Conservation (phyloP, 2,329 filamentous ascomycete genomes). For the Aurifilum marmelostoma region DNA sequence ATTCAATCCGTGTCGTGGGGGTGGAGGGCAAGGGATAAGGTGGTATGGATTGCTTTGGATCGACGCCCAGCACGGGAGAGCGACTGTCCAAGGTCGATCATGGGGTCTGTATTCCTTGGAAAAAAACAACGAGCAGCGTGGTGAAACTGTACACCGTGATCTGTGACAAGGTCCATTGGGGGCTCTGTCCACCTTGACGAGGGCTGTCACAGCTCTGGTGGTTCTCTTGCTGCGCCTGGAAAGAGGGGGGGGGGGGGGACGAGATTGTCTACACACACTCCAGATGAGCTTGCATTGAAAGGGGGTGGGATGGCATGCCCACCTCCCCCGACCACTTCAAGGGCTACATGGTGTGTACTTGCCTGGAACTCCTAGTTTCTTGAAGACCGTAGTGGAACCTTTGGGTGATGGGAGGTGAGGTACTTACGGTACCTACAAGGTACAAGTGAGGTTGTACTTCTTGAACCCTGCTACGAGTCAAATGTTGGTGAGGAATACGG, state of each 20-base stretch:
- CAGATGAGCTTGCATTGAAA: not conserved
- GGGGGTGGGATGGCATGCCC: not conserved
- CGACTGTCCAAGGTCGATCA: constrained; percentile 1
- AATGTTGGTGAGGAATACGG: not conserved
- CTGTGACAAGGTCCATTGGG: not conserved
- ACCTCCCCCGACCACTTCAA: too few relatives aligned
- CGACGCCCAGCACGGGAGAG: constrained; percentile 7
- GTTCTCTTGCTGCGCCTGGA: not conserved
- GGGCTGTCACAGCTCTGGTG: not conserved
- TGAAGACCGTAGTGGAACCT: not conserved
- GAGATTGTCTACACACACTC: not conserved
- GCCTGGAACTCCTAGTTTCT: not conserved
- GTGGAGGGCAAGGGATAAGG: not conserved
- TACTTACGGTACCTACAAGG: not conserved
- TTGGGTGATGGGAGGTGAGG: not conserved
- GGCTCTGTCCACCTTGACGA: not conserved
- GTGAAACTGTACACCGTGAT: not conserved
- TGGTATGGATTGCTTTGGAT: not conserved
- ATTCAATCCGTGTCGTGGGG: not conserved
- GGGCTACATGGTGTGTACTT: not conserved
- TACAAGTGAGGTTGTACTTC: not conserved
- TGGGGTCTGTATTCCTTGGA: not conserved
- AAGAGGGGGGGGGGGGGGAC: not conserved
- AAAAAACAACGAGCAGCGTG: not conserved
- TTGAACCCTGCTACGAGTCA: not conserved